phyloP scores from a whole-genome alignment of 2,329 filamentous ascomycete genomes.

The Fusarium sp. region DNA sequence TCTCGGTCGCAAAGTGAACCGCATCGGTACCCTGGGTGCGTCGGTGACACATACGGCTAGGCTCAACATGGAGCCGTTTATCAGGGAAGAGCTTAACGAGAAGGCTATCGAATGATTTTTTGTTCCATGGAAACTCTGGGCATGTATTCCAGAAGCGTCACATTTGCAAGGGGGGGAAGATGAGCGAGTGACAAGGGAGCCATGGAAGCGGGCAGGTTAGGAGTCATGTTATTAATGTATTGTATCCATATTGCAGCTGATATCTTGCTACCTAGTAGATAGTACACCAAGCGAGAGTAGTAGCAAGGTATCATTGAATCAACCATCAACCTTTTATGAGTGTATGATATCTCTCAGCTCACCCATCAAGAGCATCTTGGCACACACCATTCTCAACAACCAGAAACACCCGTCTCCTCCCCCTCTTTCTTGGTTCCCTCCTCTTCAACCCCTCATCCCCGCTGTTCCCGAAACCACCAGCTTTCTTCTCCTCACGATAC shows the following conservation, averaged over 20 bases:
- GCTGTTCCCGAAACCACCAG: conserved; percentile 9
- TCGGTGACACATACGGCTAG: conserved; percentile 52
- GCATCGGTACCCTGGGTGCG: conserved; percentile 56
- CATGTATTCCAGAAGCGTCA: conserved; percentile 5
- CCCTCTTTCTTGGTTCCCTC: conserved; percentile 4
- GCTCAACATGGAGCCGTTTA: conserved; percentile 49
- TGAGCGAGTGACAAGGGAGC: neutral
- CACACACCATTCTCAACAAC: neutral
- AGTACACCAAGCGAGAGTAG: neutral
- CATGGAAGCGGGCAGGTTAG: neutral
- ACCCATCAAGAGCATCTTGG: neutral
- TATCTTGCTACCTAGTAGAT: neutral
- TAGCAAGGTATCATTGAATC: neutral
- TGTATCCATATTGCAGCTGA: neutral
- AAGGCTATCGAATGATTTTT: conserved; percentile 18
- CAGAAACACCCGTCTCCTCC: conserved; percentile 1
- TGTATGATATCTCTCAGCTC: neutral
- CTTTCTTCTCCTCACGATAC: conserved; percentile 14
- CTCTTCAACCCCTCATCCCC: conserved; percentile 13
- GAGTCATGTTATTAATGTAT: neutral
- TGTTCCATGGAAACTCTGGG: neutral
- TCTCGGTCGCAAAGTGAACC: conserved; percentile 54
- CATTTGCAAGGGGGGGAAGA: conserved; percentile 2
- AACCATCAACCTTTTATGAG: neutral
- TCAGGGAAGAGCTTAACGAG: conserved; percentile 47